Base-by-base conservation (phyloP, 2,329 filamentous ascomycete genomes). In the Meredithiella fracta region DNA sequence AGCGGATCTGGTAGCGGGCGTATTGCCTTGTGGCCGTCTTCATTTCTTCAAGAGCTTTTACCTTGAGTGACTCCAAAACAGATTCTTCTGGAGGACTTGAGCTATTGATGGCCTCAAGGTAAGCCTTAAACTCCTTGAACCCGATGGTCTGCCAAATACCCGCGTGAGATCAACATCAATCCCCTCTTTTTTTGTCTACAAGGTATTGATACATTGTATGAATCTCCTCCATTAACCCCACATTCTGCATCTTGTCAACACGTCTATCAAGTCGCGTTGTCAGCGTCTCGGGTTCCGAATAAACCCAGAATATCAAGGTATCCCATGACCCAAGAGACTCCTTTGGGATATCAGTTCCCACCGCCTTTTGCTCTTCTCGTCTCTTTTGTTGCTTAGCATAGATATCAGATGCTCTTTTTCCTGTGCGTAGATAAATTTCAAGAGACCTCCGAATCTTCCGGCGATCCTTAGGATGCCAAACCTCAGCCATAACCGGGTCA, bases 121-220 rank as follows among this genome's bases (percentile, higher is more conserved):
- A 95, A 0, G 79, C 74, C 57, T 85, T 77, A 64, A 97, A 85
- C 65, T 98, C 88, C 66, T 94, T 96, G 69, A 89, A 96, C 1
- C 92, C 92, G 60, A 98, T 98, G 1, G 90, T 92, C 54, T 94
- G 85, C 89, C 91, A 98, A 47, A 98, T 94, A 0, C 92, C 94
- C 82, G 80, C 1, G 79, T 85, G 61, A 80, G 75, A 64, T 97
- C 88, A 1, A 92, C 68, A 0, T 67, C 61, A 1, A 72, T 67
- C 0, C 80, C 83, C 1, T 70, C 63, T 65, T 55, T 69, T 70
- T 26, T 56, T 56, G 11, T 51, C 50, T 2, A 37, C 47, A 3
- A 69, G 64, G 51, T 72, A 70, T 1, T 68, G 62, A 59, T 72
- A 70, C 47, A 80, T 68, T 51, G 72, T 65, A 23, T 65, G 65